Evolutionary conservation across 148 eudicot genomes (phyloP).

Genomic region (Tetragonia tetragonoides): DNA sequence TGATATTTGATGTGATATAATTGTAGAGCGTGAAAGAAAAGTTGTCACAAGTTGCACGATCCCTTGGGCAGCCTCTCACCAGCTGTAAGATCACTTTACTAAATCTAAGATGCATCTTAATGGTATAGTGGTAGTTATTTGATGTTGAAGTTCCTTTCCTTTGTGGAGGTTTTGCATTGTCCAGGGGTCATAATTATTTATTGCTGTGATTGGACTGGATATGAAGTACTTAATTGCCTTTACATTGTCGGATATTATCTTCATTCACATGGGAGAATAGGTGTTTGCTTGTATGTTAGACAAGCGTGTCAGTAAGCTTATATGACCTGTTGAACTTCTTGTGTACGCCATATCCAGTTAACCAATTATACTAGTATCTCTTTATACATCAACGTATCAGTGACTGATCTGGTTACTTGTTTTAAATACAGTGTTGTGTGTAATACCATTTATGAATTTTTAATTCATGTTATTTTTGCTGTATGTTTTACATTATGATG

Average conservation of each 20-base stretch:
- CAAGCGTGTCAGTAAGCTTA: neutral
- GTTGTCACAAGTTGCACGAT: constrained; percentile 65
- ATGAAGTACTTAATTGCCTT: no score
- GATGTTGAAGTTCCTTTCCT: no score
- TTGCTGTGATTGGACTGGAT: no score
- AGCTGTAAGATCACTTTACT: constrained; percentile 36
- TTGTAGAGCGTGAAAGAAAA: constrained; percentile 71
- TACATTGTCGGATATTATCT: no score
- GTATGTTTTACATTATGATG: neutral
- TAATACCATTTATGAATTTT: neutral
- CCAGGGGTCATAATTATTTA: no score
- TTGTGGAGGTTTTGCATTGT: no score
- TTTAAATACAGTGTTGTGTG: neutral
- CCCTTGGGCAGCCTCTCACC: constrained; percentile 46
- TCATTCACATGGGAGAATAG: no score
- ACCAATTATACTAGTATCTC: neutral
- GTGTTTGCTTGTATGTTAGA: neutral
- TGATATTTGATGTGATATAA: constrained; percentile 15
- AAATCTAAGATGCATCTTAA: neutral
- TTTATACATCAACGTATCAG: neutral
- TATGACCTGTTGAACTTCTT: neutral
- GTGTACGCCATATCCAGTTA: neutral
- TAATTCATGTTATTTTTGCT: neutral
- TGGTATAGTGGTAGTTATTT: neutral
- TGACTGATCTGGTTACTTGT: neutral